Percentiles rank a stretch among this genome's conserved stretches.
Conservation (phyloP, 2,329 filamentous ascomycete species). For the Colletotrichum ledebouriae region DNA sequence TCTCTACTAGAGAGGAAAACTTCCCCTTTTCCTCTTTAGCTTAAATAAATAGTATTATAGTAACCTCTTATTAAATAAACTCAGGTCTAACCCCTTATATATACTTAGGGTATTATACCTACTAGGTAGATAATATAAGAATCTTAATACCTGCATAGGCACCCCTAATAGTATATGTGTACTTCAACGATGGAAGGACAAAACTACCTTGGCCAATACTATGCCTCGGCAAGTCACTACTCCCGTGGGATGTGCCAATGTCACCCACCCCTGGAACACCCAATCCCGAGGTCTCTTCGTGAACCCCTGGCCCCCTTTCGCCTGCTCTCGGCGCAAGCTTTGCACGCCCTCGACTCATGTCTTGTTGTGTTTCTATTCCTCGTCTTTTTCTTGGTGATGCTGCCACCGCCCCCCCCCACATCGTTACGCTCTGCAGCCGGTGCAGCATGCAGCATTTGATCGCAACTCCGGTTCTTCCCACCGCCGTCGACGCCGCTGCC, state of each 20-base stretch:
- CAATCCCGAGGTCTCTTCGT: slow-evolving; percentile 38
- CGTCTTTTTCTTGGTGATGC: slow-evolving; percentile 34
- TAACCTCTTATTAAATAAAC: too few species aligned
- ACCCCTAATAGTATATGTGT: too few species aligned
- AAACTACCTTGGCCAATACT: background rate
- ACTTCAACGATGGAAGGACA: too few species aligned
- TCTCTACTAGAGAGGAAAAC: too few species aligned
- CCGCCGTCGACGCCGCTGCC: slow-evolving; percentile 5
- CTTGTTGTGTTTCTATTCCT: too few species aligned
- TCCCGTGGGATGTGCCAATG: background rate
- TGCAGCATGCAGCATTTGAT: background rate
- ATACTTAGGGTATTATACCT: too few species aligned
- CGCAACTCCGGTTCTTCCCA: slow-evolving; percentile 33
- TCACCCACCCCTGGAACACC: slow-evolving; percentile 20
- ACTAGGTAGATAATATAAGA: too few species aligned
- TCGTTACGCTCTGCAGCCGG: background rate
- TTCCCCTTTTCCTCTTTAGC: too few species aligned
- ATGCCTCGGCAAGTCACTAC: too few species aligned
- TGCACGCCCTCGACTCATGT: slow-evolving; percentile 34
- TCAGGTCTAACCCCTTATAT: too few species aligned
- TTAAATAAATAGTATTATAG: too few species aligned
- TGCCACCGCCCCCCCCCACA: slow-evolving; percentile 24
- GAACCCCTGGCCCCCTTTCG: slow-evolving; percentile 19
- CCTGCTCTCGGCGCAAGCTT: slow-evolving; percentile 41
- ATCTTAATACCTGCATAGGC: too few species aligned